Base-by-base conservation (phyloP, 257 asterid species). In the Nemophila menziesii region DNA sequence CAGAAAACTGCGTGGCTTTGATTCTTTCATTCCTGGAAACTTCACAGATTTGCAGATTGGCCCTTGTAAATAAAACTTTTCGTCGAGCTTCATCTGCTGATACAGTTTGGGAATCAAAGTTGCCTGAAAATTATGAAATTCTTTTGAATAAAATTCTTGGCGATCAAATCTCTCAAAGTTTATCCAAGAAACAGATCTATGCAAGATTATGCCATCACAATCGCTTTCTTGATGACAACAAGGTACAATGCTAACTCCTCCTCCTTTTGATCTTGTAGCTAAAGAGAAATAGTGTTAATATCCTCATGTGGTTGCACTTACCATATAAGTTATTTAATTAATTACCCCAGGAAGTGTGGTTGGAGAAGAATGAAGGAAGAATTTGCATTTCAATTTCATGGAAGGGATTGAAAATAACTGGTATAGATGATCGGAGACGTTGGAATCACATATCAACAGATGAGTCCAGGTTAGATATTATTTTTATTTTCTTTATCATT, bases 391-490 rank as follows among this genome's bases (percentile, higher is more conserved):
- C 72, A 5, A 56, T 77, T 45, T 77, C 86, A 6, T 77, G 82
- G 79, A 73, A 70, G 62, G 82, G 72, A 4, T 41, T 77, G 72
- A 77, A 70, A 55, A 77, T 77, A 22, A 70, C 72, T 0, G 76
- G 82, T 21, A 59, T 77, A 46, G 57, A 63, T 8, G 86, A 77
- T 61, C 74, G 82, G 16, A 69, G 82, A 54, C 67, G 60, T n/a
- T 73, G 82, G 86, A 59, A 13, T 36, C 72, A 58, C 43, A 49
- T 73, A 48, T 20, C 72, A 18, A 60, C 79, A 6, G 55, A 61
- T 37, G 79, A 77, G 56, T 77, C 86, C 54, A 77, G 86, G 86
- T 71, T 16, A 43, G 55, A 20, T 46, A 48, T 22, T 48, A 22
- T 40, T 21, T 13, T 16, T 4, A 4, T 4, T 18, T 8, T 5